Base-by-base conservation (phyloP, 2,329 filamentous ascomycete genomes). In the Hypoxylon sp. region DNA sequence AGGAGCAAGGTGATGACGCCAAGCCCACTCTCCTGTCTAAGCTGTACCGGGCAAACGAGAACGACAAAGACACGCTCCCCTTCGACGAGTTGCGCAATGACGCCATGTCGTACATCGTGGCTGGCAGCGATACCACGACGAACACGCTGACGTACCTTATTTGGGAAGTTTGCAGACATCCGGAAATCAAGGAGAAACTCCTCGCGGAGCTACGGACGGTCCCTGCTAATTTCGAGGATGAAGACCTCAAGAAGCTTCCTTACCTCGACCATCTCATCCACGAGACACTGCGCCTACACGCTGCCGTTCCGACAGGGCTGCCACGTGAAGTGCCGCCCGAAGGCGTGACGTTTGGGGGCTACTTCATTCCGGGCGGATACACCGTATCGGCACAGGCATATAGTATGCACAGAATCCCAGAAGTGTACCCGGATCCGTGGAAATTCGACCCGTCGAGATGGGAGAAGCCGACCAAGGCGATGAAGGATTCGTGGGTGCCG, bases 51-150 rank as follows among this genome's bases (percentile, higher is more conserved):
- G 69, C 66, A n/a, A 49, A 17, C 14, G 66, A 53, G 27, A 58
- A 64, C 4, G 68, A 69, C 20, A 31, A 20, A 3, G 66, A 72
- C n/a, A 64, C 57, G 22, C 60, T 74, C 31, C 55, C 64, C 2
- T 73, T 77, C 8, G 22, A 71, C 1, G 82, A 86, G 25, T 77
- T 85, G 1, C 62, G 72, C 2, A 48, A 73, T 10, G 55, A 69
- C 10, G 72, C 73, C 25, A 66, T 66, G 66, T 5, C 66, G 8
- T 75, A 75, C 48, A 74, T 76, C 49, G 61, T 84, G 3, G 86
- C 85, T 0, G 86, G 86, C 1, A 85, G 80, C 40, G 85, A 87
- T 62, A 88, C 86, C 0, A 87, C 85, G 0, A 82, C 85, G 0
- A 79, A 81, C 11, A 83, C 84, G 0, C 66, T 88, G 48, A 87